These are phyloP conservation scores for Trichoderma sp. DNA, from an alignment of 2,329 filamentous ascomycete genomes.

Conservation along the genomic window DNA sequence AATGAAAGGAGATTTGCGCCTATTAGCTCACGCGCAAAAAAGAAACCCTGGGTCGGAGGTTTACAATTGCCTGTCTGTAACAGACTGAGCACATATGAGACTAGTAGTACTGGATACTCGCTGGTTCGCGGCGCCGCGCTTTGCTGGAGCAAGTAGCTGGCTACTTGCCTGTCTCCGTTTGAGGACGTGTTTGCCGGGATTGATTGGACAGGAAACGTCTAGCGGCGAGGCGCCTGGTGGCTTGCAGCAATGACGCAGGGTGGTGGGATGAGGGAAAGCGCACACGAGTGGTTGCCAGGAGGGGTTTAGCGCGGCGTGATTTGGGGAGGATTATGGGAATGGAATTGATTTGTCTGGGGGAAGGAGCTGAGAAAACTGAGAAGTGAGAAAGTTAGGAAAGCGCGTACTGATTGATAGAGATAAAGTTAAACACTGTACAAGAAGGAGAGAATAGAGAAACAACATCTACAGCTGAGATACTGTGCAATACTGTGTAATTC, in stretches of 20 bases:
- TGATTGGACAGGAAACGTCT: background rate
- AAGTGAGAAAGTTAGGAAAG: background rate
- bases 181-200: background rate
- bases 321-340: background rate
- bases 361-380: background rate
- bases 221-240: constrained; percentile 1
- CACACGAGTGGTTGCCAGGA: constrained; percentile 15
- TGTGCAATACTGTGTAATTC: background rate
- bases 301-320: background rate
- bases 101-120: background rate
- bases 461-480: background rate
- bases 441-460: background rate
- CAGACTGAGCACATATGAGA: background rate
- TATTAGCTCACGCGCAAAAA: background rate
- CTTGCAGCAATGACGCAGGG: constrained; percentile 12
- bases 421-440: background rate
- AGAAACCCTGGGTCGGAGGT: background rate
- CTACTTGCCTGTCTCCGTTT: background rate
- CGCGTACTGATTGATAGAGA: background rate
- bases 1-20: constrained; percentile 4
- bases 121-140: background rate
- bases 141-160: background rate
- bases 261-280: background rate
- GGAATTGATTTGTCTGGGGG: background rate
- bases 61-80: background rate